Conservation (phyloP, 78 protist genomes). For the Cyanophora paradoxa region DNA sequence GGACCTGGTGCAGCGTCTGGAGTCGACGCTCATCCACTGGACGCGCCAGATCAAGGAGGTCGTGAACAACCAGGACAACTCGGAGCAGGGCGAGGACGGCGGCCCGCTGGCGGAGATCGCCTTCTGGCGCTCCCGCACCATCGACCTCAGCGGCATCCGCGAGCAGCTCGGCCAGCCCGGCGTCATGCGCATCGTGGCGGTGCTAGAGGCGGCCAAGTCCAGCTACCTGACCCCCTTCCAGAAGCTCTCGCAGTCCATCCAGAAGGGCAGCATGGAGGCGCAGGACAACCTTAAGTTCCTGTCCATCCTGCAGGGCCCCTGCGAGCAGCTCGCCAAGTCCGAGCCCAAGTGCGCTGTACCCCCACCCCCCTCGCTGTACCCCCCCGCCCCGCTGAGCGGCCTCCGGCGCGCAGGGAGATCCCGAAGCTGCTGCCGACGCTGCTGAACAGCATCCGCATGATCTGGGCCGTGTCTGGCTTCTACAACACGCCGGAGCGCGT, state of each 20-base stretch:
- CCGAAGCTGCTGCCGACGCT: constrained; percentile 49
- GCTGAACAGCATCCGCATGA: constrained; percentile 44
- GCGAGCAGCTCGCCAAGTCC: constrained; percentile 41
- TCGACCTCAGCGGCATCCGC: constrained; percentile 46
- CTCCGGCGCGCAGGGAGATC: too few relatives aligned
- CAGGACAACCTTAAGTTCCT: constrained; percentile 56
- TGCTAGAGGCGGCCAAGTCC: constrained; percentile 47
- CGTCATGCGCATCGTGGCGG: constrained; percentile 41
- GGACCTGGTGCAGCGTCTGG: constrained; percentile 68
- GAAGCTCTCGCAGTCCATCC: constrained; percentile 30
- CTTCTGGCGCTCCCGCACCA: constrained; percentile 53
- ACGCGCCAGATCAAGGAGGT: constrained; percentile 72
- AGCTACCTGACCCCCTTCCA: constrained; percentile 55
- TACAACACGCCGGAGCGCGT: constrained; percentile 60
- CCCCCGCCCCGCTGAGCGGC: too few relatives aligned
- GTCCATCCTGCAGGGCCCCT: constrained; percentile 44
- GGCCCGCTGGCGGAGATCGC: constrained; percentile 76
- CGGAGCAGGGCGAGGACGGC: constrained; percentile 16
- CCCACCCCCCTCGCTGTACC: too few relatives aligned
- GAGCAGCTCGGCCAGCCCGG: constrained; percentile 51
- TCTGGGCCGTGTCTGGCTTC: constrained; percentile 36
- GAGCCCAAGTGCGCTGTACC: too few relatives aligned
- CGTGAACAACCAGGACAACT: constrained; percentile 29
- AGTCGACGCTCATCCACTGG: constrained; percentile 78
- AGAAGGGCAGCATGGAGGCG: constrained; percentile 44